phyloP scores from a whole-genome alignment of 1,284 basidiomycete species.

The Phaffia rhodozyma region DNA sequence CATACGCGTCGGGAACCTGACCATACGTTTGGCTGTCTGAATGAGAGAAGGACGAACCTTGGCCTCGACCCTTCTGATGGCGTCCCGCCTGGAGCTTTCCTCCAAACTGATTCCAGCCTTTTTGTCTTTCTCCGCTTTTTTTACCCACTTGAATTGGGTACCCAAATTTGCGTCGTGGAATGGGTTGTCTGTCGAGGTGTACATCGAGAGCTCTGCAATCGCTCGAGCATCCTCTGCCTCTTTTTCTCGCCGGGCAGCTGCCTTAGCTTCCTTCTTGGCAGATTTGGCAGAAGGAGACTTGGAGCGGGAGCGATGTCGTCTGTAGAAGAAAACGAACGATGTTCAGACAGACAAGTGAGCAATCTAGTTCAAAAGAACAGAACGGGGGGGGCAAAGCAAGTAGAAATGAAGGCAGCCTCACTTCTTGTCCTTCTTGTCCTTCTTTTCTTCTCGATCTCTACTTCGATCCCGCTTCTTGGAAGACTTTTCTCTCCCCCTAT shows the following conservation, averaged over 20 bases:
- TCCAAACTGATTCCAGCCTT: conserved; percentile 70
- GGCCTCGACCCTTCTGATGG: conserved; percentile 69
- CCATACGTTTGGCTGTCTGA: background rate
- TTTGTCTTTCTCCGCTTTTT: conserved; percentile 91
- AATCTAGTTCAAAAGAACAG: background rate
- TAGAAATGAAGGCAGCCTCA: conserved; percentile 20
- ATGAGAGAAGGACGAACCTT: conserved; percentile 38
- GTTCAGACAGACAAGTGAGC: background rate
- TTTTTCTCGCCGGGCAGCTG: conserved; percentile 61
- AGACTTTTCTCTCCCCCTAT: conserved; percentile 18
- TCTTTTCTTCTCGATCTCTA: conserved; percentile 24
- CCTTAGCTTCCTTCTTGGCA: conserved; percentile 51
- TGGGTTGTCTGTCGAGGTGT: conserved; percentile 80
- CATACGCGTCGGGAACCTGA: background rate
- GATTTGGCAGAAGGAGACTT: conserved; percentile 45
- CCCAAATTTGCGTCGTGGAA: conserved; percentile 94
- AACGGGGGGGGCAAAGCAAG: background rate
- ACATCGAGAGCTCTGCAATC: conserved; percentile 70
- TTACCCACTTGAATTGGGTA: conserved; percentile 95
- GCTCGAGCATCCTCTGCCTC: conserved; percentile 78
- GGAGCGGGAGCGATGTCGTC: conserved; percentile 19
- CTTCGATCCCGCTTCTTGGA: conserved; percentile 21
- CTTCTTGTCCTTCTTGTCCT: conserved; percentile 30
- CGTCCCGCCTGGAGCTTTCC: conserved; percentile 71
- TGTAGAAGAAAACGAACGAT: background rate